Conservation (phyloP, 2,329 filamentous ascomycete species). For the Pseudogymnoascus sp. region DNA sequence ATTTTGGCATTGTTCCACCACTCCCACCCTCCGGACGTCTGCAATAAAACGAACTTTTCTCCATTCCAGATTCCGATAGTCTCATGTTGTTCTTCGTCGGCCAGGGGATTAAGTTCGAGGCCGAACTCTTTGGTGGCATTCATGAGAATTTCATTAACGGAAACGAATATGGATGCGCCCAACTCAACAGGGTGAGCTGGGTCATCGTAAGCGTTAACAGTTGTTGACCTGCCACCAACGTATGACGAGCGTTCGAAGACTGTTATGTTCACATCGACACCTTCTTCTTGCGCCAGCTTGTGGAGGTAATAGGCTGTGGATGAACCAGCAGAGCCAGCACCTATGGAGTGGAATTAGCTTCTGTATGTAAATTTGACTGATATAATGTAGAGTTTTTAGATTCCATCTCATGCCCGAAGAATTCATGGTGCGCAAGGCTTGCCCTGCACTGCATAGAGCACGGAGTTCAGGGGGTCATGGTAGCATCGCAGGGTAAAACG, state of each 20-base stretch:
- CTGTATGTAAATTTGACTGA: neutral
- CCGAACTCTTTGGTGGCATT: constrained; percentile 63
- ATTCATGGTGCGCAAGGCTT: neutral
- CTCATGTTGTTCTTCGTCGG: constrained; percentile 28
- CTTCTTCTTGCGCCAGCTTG: constrained; percentile 55
- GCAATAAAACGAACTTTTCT: constrained; percentile 58
- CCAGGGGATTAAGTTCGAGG: constrained; percentile 46
- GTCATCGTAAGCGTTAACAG: constrained; percentile 67
- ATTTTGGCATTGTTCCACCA: constrained; percentile 80
- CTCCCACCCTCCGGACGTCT: constrained; percentile 48
- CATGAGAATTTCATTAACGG: constrained; percentile 73
- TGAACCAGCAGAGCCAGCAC: constrained; percentile 80
- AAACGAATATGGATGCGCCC: constrained; percentile 85
- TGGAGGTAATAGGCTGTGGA: constrained; percentile 78
- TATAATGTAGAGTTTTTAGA: neutral
- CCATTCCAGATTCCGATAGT: constrained; percentile 81
- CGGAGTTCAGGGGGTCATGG: neutral
- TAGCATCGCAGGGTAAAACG: neutral
- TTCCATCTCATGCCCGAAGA: neutral
- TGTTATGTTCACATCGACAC: constrained; percentile 65
- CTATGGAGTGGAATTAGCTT: constrained; percentile 36
- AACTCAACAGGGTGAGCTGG: constrained; percentile 66
- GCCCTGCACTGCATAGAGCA: neutral
- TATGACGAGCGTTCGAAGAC: constrained; percentile 73
- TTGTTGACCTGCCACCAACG: constrained; percentile 81